Evolutionary conservation across 345 rosid species (phyloP).

Genomic region (Diplotaxis tenuifolia): DNA sequence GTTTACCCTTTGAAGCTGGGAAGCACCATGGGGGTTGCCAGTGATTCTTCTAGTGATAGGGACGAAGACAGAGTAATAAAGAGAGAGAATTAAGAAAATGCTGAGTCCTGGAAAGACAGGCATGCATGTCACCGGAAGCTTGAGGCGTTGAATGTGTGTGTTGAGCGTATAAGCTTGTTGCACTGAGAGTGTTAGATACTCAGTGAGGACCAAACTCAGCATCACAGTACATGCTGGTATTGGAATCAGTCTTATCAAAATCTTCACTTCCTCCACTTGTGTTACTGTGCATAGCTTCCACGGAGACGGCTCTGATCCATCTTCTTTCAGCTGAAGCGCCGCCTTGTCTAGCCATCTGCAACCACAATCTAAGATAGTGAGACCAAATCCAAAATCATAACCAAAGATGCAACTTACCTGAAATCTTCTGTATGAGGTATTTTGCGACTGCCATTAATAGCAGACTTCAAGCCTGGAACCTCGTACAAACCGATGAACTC

Average conservation of each 20-base stretch:
- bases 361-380: neutral
- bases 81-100: slow-evolving; percentile 67
- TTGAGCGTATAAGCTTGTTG: slow-evolving; percentile 87
- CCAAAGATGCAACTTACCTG: slow-evolving; percentile 42
- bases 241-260: slow-evolving; percentile 68
- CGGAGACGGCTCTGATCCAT: slow-evolving; percentile 59
- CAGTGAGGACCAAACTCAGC: slow-evolving; percentile 64
- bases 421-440: slow-evolving; percentile 66
- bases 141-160: slow-evolving; percentile 62
- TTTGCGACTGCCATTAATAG: slow-evolving; percentile 78
- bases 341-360: slow-evolving; percentile 91
- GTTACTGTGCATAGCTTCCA: slow-evolving; percentile 92
- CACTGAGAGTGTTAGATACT: slow-evolving; percentile 80
- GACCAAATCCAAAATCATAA: neutral
- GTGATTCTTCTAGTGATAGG: slow-evolving; percentile 71
- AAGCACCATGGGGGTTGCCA: slow-evolving; percentile 85
- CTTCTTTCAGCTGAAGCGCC: slow-evolving; percentile 77
- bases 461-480: slow-evolving; percentile 68
- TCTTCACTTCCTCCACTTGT: slow-evolving; percentile 95
- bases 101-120: slow-evolving; percentile 92
- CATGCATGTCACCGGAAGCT: slow-evolving; percentile 90
- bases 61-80: slow-evolving; percentile 70
- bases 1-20: slow-evolving; percentile 83
- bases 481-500: slow-evolving; percentile 77
- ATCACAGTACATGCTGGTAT: slow-evolving; percentile 73